Conservation (phyloP, 2,329 filamentous ascomycete genomes). For the Ophidiomyces ophidiicola region DNA sequence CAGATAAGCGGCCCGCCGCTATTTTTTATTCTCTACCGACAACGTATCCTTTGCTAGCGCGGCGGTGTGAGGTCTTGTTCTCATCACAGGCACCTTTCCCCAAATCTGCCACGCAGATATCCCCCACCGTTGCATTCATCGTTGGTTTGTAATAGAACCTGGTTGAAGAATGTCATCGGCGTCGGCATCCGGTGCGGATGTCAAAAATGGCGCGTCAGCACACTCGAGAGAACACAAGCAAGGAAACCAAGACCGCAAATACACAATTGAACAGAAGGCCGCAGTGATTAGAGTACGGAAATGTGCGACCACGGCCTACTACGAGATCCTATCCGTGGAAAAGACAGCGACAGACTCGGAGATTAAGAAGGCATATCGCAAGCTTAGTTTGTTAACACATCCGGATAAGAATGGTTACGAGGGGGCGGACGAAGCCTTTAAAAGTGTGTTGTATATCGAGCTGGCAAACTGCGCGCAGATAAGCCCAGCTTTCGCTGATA, state of each 20-base stretch:
- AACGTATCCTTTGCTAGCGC: no score
- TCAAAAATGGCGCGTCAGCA: constrained; percentile 30
- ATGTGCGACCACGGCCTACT: constrained; percentile 79
- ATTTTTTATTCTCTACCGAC: no score
- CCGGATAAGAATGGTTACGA: constrained; percentile 98
- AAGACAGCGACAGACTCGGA: constrained; percentile 60
- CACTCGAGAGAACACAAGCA: constrained; percentile 39
- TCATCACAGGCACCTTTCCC: background rate
- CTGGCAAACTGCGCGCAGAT: no score
- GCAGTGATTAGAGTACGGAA: constrained; percentile 79
- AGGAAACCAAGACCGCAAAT: constrained; percentile 46
- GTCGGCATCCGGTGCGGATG: constrained; percentile 36
- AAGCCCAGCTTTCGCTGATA: no score
- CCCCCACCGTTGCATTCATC: background rate
- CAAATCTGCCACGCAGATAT: background rate
- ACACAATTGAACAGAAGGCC: constrained; percentile 79
- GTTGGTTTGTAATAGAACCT: background rate
- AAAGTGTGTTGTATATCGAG: constrained; percentile 53
- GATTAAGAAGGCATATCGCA: constrained; percentile 96
- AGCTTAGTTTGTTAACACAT: constrained; percentile 85
- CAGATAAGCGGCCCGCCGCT: no score
- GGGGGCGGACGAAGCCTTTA: constrained; percentile 93
- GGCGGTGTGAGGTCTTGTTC: no score
- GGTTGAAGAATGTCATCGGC: constrained; percentile 30
- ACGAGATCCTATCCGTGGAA: constrained; percentile 77